Conservation (phyloP, 805 yeast genomes). For the Saccharomycopsis oosterbeekiorum region DNA sequence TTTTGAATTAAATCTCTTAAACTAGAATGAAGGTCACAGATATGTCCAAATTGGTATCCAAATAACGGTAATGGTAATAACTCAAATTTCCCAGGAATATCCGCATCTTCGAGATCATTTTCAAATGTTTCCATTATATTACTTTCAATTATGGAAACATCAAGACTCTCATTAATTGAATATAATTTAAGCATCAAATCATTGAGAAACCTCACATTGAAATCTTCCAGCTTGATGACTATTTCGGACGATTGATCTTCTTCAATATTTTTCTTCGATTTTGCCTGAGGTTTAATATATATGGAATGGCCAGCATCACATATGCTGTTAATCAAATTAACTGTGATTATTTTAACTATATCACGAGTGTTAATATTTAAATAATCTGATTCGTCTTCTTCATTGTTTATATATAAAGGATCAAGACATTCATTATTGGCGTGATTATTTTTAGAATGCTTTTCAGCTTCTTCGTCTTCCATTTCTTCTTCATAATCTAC, state of each 20-base stretch:
- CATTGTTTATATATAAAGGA: neutral
- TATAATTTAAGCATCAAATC: neutral
- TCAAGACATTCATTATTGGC: neutral
- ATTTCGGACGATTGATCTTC: neutral
- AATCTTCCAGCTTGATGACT: neutral
- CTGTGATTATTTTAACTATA: neutral
- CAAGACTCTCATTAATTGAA: neutral
- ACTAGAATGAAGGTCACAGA: neutral
- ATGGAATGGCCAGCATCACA: neutral
- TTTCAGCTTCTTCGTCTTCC: too few relatives aligned
- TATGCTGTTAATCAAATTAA: neutral
- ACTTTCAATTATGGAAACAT: neutral
- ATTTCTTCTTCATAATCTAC: neutral
- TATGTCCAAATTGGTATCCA: neutral
- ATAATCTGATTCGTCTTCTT: neutral
- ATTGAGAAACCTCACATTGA: constrained; percentile 1
- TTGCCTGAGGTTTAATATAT: neutral
- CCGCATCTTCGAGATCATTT: neutral
- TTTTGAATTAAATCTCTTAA: neutral
- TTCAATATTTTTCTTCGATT: neutral
- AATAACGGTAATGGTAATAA: neutral
- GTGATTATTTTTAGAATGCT: neutral
- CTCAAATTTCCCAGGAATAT: neutral
- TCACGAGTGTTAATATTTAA: neutral
- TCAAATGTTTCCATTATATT: neutral